Evolutionary conservation across 2,329 filamentous ascomycete genomes (phyloP), one percentile per base, ranked within the genome.

Genomic region (Clonostachys byssicola): DNA sequence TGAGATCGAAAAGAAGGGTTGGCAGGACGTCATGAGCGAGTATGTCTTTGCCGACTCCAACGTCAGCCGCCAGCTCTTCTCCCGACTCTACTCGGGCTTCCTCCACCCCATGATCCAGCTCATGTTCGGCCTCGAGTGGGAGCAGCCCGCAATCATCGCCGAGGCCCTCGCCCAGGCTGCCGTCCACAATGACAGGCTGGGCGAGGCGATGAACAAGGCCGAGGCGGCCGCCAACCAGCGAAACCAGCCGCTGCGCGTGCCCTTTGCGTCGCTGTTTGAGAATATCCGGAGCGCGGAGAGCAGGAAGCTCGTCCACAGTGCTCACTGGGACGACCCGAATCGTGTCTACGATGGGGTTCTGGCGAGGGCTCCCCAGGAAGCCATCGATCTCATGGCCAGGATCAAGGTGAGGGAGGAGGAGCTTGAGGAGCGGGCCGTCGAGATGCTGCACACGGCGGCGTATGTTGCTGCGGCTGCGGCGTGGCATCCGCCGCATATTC

Each of bases 61-160:
- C 47, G 76, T 82, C 40, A 83, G 85, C 5, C 80, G 91, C 38
- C 82, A 85, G 51, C 71, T 96, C 72, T 67, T 92, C 4, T 72
- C 74, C 3, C 75, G 90, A 16, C 68, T 92, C 58, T 90, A 81
- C 58, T 78, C 76, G 14, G 85, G 87, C 1, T 77, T 92, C 52
- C 56, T 91, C 3, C 89, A 95, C 59, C 89, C 90, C 3, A 68
- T 94, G 14, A 92, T 96, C 52, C 89, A 95, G 60, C 76, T 95
- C 17, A 88, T 90, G 43, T 95, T 90, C 60, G 91, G 88, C 5
- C 61, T 96, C 35, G 90, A 95, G 61, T 95, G 90, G 70, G 63
- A 77, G 10, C 89, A 95, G 60, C 89, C 89, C 3, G 87, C 87
- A 36, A 83, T 95, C 49, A 75, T 96, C 30, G 89, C 90, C 6